Percentiles rank a stretch among this genome's conserved stretches.
Evolutionary conservation across 2,329 filamentous ascomycete species (phyloP).

Genomic region (Cladosporium sphaerospermum): DNA sequence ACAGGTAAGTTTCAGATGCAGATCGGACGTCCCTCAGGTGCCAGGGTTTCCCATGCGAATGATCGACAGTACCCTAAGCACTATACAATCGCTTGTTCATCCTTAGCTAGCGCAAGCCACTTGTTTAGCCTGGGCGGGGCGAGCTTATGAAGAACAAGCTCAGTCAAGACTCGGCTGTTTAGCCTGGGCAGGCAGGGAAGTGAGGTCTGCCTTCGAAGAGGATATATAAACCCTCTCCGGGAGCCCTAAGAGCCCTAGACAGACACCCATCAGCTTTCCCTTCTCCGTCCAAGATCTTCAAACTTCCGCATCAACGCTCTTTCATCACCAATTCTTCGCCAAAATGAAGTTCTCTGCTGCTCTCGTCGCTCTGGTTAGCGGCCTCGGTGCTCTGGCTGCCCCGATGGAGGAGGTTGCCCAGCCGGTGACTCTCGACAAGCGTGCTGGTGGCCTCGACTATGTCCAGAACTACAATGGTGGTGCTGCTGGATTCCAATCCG

Average conservation of each 20-base stretch:
- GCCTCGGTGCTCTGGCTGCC: conserved; percentile 11
- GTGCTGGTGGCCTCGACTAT: conserved; percentile 13
- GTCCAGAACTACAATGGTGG: conserved; percentile 17
- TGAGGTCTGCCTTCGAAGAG: neutral
- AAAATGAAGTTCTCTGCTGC: conserved; percentile 16
- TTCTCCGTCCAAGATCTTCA: neutral
- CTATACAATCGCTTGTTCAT: neutral
- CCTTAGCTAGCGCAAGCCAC: conserved; percentile 2
- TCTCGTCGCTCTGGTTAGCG: conserved; percentile 12
- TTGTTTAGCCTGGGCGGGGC: neutral
- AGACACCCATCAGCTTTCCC: neutral
- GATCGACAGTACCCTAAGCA: conserved; percentile 9
- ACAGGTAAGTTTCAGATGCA: neutral
- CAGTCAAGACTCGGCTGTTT: neutral
- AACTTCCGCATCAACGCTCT: neutral
- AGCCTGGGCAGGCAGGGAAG: neutral
- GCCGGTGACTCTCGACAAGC: conserved; percentile 10
- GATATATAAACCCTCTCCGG: neutral
- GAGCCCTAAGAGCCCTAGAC: neutral
- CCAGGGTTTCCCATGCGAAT: neutral
- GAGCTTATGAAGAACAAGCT: conserved; percentile 10
- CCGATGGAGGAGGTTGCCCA: conserved; percentile 8
- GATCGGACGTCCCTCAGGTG: conserved; percentile 1
- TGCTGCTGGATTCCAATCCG: conserved; percentile 14
- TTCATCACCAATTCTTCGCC: neutral